Conservation (phyloP, 805 yeast genomes). For the Pichia cephalocereana region DNA sequence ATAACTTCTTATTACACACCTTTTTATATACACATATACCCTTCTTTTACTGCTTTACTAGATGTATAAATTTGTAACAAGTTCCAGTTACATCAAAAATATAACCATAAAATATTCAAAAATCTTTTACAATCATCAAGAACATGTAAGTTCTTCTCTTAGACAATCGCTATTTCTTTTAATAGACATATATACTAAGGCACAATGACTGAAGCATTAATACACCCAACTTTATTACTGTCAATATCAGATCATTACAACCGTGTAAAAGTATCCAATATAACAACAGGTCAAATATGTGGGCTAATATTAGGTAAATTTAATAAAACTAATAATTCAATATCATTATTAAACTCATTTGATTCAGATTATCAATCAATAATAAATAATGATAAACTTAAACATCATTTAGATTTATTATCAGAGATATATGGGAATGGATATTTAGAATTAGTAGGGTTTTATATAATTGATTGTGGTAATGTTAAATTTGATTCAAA, state of each 20-base stretch:
- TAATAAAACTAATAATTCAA: not conserved
- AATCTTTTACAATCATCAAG: too few species aligned
- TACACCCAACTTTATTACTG: slow-evolving; percentile 4
- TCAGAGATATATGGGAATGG: slow-evolving; percentile 16
- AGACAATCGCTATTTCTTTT: too few species aligned
- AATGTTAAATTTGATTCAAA: not conserved
- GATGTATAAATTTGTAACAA: too few species aligned
- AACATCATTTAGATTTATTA: slow-evolving; percentile 10
- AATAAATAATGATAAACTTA: not conserved
- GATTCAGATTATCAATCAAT: slow-evolving; percentile 5
- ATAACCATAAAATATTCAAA: too few species aligned
- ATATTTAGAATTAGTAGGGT: slow-evolving; percentile 18
- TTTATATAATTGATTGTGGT: slow-evolving; percentile 9
- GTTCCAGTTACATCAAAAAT: too few species aligned
- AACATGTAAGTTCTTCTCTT: too few species aligned
- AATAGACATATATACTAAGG: too few species aligned
- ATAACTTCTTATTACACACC: not conserved
- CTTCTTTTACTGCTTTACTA: too few species aligned
- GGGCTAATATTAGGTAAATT: slow-evolving; percentile 11
- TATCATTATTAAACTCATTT: slow-evolving; percentile 7
- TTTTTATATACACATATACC: too few species aligned
- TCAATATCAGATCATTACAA: slow-evolving; percentile 9
- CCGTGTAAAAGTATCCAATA: not conserved
- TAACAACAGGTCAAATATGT: not conserved
- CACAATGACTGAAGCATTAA: not conserved